Base-by-base conservation (phyloP, 2,329 filamentous ascomycete species). In the Penicillium sp. region DNA sequence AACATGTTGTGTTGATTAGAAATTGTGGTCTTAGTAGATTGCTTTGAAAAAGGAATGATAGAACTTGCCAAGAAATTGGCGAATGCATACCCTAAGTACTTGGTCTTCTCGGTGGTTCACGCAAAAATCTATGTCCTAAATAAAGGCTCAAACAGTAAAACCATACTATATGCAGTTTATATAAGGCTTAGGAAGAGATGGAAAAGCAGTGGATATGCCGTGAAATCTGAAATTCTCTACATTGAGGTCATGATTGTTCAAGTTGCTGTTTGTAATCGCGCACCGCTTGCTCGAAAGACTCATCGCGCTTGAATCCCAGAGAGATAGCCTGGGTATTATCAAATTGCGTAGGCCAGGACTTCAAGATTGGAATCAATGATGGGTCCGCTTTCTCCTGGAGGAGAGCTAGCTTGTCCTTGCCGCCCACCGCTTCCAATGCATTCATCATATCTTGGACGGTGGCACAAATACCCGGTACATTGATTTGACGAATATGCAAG, bases 371-470 rank as follows among this genome's bases (percentile, higher is more conserved):
- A 56, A 81, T 75, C 24, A 83, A 75, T 33, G 75, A 74, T 37
- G 77, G 71, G 58, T 81, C 80, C 34, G 79, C 75, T 67, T 81
- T 74, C 67, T 84, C 81, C 54, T 75, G 77, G 8, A 86, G 76
- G 48, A 82, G 70, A 44, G 70, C 70, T 48, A 83, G 67, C 29
- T 79, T 79, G 33, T 83, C 77, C 62, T 80, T 76, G 0, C 83
- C 83, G 5, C 79, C 82, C 1, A 85, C 80, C 57, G 79, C 79
- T 54, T 77, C 78, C 65, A 85, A 62, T 1, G 82, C 81, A 58
- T 83, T 75, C 65, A 85, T 68, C 75, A 86, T 85, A 52, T 83
- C 78, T 53, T 76, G 77, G 31, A 84, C 80, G 3, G 78, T 83
- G 5, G 81, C 81, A 16, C 70, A 69, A 28, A 75, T 74, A 1